Evolutionary conservation across 2,329 filamentous ascomycete species (phyloP), one percentile per base, ranked within the genome.

Genomic region (Ascocoryne sarcoides): DNA sequence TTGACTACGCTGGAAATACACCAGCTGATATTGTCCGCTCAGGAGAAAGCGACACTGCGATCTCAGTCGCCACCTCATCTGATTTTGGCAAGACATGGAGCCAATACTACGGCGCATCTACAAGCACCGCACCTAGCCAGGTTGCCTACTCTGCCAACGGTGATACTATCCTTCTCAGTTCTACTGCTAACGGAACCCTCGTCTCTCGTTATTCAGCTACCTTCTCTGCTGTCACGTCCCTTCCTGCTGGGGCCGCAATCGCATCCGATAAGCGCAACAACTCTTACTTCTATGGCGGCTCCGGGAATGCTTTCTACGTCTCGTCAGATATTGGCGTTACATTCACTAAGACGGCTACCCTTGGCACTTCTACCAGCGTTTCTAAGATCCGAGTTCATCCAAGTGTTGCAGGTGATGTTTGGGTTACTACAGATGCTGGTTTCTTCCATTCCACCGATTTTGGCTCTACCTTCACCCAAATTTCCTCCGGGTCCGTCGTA

Each of bases 391-490:
- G 41, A n/a, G 66, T 65, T 1, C 67, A 79, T 46, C 76, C 77
- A 0, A 65, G 68, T 4, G 63, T 65, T 9, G 72, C 75, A 0
- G 79, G 81, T 10, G 73, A 78, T 35, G 67, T 84, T 35, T 75
- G 68, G 58, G 72, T 73, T 2, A 74, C 73, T 1, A 76, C 73
- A 0, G 64, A 75, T 39, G 59, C 51, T 0, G 75, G 75, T 4
- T 57, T 79, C 35, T 76, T 71, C 60, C 67, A 67, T 48, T 73
- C 69, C 8, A 69, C 65, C 4, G 56, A 77, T 54, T 73, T 61
- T 26, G 75, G 46, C 14, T 26, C 15, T 9, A 40, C 37, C 9
- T 49, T 51, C 32, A 43, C 40, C 8, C 35, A 43, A 26, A 30
- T 46, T 17, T 16, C 31, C 15, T 26, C 23, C 23, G 23, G 23